Conservation (phyloP, 805 yeast genomes). For the Teunomyces cretensis region DNA sequence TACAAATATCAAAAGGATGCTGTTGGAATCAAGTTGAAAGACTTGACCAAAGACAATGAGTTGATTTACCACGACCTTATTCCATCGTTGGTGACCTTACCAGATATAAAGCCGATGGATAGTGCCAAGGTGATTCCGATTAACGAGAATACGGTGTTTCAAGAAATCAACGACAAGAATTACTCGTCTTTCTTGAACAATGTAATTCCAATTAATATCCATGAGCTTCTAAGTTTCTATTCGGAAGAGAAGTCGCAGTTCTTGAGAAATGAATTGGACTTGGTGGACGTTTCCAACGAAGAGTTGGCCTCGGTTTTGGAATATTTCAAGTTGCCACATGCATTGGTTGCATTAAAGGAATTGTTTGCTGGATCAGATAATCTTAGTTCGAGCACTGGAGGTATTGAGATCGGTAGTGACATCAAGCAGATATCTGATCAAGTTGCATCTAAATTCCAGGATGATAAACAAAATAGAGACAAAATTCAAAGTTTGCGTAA, state of each 20-base stretch:
- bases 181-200: slow-evolving; percentile 63
- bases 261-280: slow-evolving; percentile 71
- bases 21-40: slow-evolving; percentile 34
- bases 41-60: slow-evolving; percentile 79
- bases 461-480: slow-evolving; percentile 35
- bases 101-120: slow-evolving; percentile 67
- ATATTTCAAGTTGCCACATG: slow-evolving; percentile 70
- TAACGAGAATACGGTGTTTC: slow-evolving; percentile 44
- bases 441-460: slow-evolving; percentile 23
- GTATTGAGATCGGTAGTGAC: slow-evolving; percentile 30
- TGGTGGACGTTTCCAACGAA: slow-evolving; percentile 73
- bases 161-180: slow-evolving; percentile 37
- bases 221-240: slow-evolving; percentile 82
- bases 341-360: slow-evolving; percentile 54
- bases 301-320: slow-evolving; percentile 79
- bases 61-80: slow-evolving; percentile 79
- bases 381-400: slow-evolving; percentile 15
- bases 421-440: slow-evolving; percentile 18
- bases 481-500: slow-evolving; percentile 31
- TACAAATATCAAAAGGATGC: slow-evolving; percentile 43
- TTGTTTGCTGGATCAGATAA: slow-evolving; percentile 19
- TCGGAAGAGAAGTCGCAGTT: slow-evolving; percentile 85
- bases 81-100: slow-evolving; percentile 60
- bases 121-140: slow-evolving; percentile 64
- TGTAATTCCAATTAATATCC: slow-evolving; percentile 82